Conservation (phyloP, 495 filamentous ascomycete genomes). For the Pyrenopolyporus hunteri region DNA sequence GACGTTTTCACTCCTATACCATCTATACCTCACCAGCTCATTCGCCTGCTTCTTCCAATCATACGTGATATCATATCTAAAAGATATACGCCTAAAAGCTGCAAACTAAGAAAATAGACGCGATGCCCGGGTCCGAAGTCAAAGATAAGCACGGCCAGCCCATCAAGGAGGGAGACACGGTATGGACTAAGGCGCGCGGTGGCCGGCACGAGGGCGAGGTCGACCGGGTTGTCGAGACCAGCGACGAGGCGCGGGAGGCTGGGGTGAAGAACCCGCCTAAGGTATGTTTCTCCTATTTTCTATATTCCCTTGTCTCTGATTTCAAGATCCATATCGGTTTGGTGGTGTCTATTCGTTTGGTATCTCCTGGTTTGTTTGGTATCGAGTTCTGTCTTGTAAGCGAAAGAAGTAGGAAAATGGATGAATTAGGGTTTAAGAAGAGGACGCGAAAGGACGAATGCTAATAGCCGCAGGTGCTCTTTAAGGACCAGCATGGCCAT, state of each 20-base stretch:
- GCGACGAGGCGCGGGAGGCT: conserved; percentile 45
- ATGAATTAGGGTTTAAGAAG: no score
- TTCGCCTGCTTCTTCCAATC: no score
- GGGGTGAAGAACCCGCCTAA: conserved; percentile 54
- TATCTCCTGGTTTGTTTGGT: no score
- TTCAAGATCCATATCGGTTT: no score
- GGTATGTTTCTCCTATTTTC: conserved; percentile 23
- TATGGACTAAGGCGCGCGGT: conserved; percentile 45
- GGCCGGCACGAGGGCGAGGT: conserved; percentile 47
- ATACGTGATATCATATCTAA: no score
- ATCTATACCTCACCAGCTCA: no score
- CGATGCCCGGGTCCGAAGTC: conserved; percentile 30
- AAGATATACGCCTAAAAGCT: no score
- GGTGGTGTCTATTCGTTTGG: no score
- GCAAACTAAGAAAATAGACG: background rate
- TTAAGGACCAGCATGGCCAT: conserved; percentile 49
- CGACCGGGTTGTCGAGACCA: conserved; percentile 44
- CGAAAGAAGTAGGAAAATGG: no score
- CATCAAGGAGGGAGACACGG: conserved; percentile 47
- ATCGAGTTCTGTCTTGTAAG: no score
- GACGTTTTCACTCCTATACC: no score
- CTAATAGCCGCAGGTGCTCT: conserved; percentile 31
- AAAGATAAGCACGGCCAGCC: conserved; percentile 45
- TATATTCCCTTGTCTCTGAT: background rate
- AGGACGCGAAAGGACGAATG: background rate